Percentiles rank a stretch among this genome's conserved stretches.
phyloP scores from a whole-genome alignment of 441 rosid species.

The Populus hybrid region DNA sequence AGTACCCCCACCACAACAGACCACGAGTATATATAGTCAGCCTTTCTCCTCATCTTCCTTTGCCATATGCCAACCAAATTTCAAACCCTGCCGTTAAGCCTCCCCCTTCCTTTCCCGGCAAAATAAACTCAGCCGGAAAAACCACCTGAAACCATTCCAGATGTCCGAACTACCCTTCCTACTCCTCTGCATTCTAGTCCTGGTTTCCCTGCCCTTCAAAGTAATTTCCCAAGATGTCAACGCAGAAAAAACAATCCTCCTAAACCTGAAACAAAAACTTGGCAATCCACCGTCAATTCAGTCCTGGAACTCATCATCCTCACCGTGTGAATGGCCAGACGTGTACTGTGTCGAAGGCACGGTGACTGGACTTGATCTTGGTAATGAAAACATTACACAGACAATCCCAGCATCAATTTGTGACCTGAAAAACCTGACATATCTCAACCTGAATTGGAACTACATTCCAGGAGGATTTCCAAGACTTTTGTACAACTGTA shows the following conservation, averaged over 20 bases:
- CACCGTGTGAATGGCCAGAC: conserved; percentile 64
- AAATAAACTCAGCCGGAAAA: background rate
- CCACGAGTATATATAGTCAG: no score
- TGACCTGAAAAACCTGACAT: conserved; percentile 48
- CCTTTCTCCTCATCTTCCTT: background rate
- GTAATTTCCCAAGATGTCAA: conserved; percentile 42
- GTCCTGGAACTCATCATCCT: conserved; percentile 53
- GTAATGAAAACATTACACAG: conserved; percentile 33
- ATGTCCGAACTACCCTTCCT: conserved; percentile 38
- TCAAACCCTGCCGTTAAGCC: background rate
- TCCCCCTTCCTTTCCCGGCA: background rate
- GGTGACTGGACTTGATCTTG: conserved; percentile 40
- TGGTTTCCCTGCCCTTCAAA: conserved; percentile 31
- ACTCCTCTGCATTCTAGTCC: conserved; percentile 26
- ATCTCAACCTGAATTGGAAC: conserved; percentile 42
- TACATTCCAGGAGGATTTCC: conserved; percentile 63
- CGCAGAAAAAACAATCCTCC: conserved; percentile 47
- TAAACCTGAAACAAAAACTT: conserved; percentile 47
- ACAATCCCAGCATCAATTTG: conserved; percentile 57
- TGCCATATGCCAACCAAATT: background rate
- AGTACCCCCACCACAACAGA: background rate
- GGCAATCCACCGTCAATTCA: conserved; percentile 52
- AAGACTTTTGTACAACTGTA: conserved; percentile 48
- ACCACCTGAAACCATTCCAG: background rate
- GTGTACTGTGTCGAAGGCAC: conserved; percentile 39